Evolutionary conservation across 1,284 basidiomycete genomes (phyloP).

Genomic region (Vanrija pseudolonga): DNA sequence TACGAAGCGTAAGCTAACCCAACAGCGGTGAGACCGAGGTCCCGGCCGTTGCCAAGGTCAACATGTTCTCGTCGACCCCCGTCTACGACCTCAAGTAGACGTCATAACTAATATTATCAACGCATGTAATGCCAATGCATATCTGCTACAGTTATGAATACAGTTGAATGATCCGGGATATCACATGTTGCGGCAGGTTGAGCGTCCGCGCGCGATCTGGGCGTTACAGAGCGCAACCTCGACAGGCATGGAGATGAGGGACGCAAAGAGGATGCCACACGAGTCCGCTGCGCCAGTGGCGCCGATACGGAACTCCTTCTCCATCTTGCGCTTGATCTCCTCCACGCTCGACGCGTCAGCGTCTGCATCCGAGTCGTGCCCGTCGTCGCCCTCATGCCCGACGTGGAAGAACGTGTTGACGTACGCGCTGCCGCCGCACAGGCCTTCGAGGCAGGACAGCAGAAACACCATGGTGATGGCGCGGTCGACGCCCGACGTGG

Average conservation of each 20-base stretch:
- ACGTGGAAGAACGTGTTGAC: slow-evolving; percentile 84
- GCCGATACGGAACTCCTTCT: slow-evolving; percentile 83
- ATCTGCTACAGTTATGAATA: slow-evolving; percentile 36
- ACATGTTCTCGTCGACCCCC: slow-evolving; percentile 49
- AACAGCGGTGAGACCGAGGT: slow-evolving; percentile 42
- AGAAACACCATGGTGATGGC: slow-evolving; percentile 67
- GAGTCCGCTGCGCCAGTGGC: slow-evolving; percentile 62
- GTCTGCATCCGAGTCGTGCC: slow-evolving; percentile 46
- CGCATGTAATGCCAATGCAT: background rate
- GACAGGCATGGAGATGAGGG: slow-evolving; percentile 75
- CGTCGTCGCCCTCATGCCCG: slow-evolving; percentile 59
- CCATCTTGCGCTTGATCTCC: slow-evolving; percentile 46
- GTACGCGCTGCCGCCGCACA: slow-evolving; percentile 89
- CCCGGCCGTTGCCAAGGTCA: slow-evolving; percentile 32
- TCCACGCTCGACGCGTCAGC: slow-evolving; percentile 48
- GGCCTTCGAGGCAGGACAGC: slow-evolving; percentile 77
- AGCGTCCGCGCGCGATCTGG: slow-evolving; percentile 68
- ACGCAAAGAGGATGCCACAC: slow-evolving; percentile 70
- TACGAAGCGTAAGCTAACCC: background rate
- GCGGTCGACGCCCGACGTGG: slow-evolving; percentile 39
- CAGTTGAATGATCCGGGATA: no score
- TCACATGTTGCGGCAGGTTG: slow-evolving; percentile 62
- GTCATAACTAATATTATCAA: background rate
- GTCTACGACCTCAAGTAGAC: slow-evolving; percentile 28
- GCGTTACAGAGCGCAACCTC: slow-evolving; percentile 71